Evolutionary conservation across 164 flowering plant species (phyloP), one percentile per base, ranked within the genome.

Genomic region (Aristolochia fimbriata): DNA sequence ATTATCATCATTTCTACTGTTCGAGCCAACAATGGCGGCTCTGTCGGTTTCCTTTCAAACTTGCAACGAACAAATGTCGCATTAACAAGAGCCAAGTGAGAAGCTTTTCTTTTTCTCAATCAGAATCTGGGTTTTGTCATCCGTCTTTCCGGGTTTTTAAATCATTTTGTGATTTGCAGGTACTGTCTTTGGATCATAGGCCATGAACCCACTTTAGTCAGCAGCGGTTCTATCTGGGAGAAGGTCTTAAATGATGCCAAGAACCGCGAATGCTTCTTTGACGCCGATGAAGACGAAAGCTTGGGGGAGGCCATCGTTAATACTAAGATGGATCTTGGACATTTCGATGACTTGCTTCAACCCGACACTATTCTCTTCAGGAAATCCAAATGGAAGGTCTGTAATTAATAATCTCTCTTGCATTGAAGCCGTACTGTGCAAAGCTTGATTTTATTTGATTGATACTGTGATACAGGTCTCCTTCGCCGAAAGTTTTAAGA

Each of bases 351-450:
- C 23, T 61, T 73, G 66, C 80, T 91, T 0, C 70, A 72, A 31
- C 70, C 58, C 5, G 76, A 78, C 54, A 83, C 90, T 62, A 6
- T 68, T 25, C 75, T 86, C 58, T 83, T 88, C 73, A 65, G 51
- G 60, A 71, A 19, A 27, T 70, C 80, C 19, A 80, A 65, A 63
- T 91, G 97, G 97, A 84, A 88, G 90, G 97, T 91, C 67, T 21
- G 30, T 27, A 2, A 2, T 27, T 27, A 27, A 5, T 27, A 27
- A 27, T 27, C 5, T 27, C n/a, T n/a, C n/a, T n/a, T n/a, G n/a
- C n/a, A n/a, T n/a, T n/a, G n/a, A n/a, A n/a, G n/a, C n/a, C n/a
- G n/a, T n/a, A 27, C 30, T 27, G 2, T 50, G 6, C 30, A 27
- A 27, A 27, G 2, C 30, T 27, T 27, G 30, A 27, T 0, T 4